Conservation (phyloP, 768 basidiomycete genomes). For the Suillus paluster region DNA sequence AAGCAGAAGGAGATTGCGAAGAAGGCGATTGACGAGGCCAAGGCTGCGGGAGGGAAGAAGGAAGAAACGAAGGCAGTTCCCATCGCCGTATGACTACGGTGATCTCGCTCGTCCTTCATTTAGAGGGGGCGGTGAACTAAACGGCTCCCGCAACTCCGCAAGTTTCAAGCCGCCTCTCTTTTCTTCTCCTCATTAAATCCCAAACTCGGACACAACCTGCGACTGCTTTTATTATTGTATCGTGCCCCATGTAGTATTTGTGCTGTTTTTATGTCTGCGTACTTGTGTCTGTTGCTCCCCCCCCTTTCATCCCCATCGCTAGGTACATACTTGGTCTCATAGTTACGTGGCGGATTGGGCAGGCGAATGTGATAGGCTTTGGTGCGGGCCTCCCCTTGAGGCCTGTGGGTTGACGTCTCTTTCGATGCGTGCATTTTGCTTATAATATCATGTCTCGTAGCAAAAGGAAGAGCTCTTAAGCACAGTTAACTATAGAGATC, state of each 20-base stretch:
- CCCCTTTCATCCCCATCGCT: neutral
- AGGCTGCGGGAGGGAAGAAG: conserved; percentile 66
- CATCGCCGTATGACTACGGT: conserved; percentile 35
- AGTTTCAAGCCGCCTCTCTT: neutral
- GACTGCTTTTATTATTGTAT: conserved; percentile 8
- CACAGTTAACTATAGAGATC: neutral
- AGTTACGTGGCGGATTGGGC: conserved; percentile 1
- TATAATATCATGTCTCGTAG: neutral
- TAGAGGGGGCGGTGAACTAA: neutral
- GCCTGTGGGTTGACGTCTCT: neutral
- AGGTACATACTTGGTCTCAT: neutral
- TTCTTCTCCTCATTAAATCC: neutral
- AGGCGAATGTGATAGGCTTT: conserved; percentile 1
- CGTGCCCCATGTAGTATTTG: conserved; percentile 6
- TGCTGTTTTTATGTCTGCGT: conserved; percentile 6
- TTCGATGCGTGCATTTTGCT: neutral
- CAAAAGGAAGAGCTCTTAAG: too few species aligned
- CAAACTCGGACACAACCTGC: conserved; percentile 4
- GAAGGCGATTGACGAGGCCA: conserved; percentile 67
- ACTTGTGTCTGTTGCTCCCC: neutral
- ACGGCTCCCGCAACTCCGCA: neutral
- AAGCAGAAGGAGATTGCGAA: conserved; percentile 66
- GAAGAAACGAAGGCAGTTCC: conserved; percentile 55
- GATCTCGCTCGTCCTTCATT: neutral
- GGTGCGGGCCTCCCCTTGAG: neutral